Base-by-base conservation (phyloP, 2,329 filamentous ascomycete species). In the Dichotomopilus funicola region DNA sequence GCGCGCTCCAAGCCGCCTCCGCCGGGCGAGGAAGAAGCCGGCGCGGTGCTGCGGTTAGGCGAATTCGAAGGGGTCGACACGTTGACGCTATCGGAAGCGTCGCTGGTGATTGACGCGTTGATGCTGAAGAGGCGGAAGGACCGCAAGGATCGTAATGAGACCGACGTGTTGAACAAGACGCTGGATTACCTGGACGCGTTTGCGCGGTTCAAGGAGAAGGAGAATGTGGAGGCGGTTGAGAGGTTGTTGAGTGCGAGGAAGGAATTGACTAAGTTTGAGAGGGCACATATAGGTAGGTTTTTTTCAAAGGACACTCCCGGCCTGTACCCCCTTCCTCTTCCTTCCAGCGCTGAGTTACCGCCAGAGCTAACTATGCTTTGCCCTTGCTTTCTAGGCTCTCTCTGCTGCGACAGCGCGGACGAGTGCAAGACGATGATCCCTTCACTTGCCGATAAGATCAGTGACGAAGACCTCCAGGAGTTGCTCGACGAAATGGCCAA, bases 361-460 rank as follows among this genome's bases (percentile, higher is more conserved):
- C 5, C 34, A 38, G 10, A 34, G 11, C 19, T 44, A 50, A 31
- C 6, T 31, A 6, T 43, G 12, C 46, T 35, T 33, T 13, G 4
- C 34, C 34, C 12, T 50, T 27, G 13, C 4, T 8, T 19, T 12
- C 13, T 9, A 95, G 91, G 91, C 37, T 95, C 89, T 36, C 78
- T 99, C 41, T 96, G 91, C 72, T 96, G 91, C 69, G 91, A 95
- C 66, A 87, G 85, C 45, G 87, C 90, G 56, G 94, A 99, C 68
- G 95, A 99, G 74, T 94, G 94, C 58, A 96, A 96, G 75, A 96
- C 90, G 7, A 79, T 99, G 56, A 95, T 99, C 60, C 95, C 94
- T 1, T 96, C 82, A 55, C 73, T 99, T 50, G 80, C 85, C 64
- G 86, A 91, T 71, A 99, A 99, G 75, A 95, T 97, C 67, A 81